Evolutionary conservation across 108 stramenopile species (phyloP), one percentile per base, ranked within the genome.

Genomic region (Skeletonema tropicum): DNA sequence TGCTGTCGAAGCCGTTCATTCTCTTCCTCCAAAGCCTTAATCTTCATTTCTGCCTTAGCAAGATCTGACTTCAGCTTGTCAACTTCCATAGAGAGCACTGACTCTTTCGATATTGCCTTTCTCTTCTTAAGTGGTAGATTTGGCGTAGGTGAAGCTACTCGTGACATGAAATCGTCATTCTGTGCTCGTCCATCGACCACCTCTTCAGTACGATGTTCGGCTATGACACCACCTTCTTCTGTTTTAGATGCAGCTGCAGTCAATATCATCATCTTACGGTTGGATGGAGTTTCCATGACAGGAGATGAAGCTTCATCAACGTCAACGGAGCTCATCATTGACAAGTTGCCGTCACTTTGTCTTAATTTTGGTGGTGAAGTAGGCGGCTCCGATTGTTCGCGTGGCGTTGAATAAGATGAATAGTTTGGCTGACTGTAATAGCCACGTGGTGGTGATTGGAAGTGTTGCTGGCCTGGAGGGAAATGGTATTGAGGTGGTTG

Each of bases 161-260:
- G 52, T 25, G 52, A 55, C 23, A 23, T 55, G 52, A 55, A 49
- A 19, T 49, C 52, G 0, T 55, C 23, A 10, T 55, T 21, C 23
- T 21, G 23, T 55, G 52, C 52, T 55, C 52, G 52, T 23, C 52
- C 52, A 55, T 55, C 52, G 52, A 55, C 23, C 1, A 55, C 52
- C n/a, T 55, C 52, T 10, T 55, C 15, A 29, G 26, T 29, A 0
- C 52, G 52, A 23, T 23, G 9, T 2, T 55, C 52, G 2, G 52
- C 52, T 23, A 2, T 55, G 8, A 25, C 7, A 55, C 23, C 10
- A n/a, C 23, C 52, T 55, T 15, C 52, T 15, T 55, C n/a, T 9
- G 6, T 6, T 25, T 4, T 49, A 6, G 52, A 55, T 25, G 52
- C 19, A n/a, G 23, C 21, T 23, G 6, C 8, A 25, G 52, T 55